Evolutionary conservation across 225 moss, liverwort and hornwort species (phyloP), one percentile per base, ranked within the genome.

Genomic region (Antitrichia curtipendula): DNA sequence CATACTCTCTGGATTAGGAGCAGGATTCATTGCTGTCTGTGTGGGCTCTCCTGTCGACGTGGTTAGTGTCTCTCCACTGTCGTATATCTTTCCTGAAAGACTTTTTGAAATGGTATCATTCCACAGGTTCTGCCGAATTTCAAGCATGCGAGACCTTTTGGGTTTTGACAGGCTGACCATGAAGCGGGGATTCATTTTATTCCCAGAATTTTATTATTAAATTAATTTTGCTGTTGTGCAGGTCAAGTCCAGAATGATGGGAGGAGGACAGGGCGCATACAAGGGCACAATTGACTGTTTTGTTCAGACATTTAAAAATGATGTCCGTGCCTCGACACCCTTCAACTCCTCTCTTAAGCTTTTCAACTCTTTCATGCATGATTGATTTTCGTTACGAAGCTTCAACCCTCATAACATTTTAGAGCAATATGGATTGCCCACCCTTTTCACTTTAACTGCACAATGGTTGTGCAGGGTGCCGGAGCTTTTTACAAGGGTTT

Each of bases 181-280:
- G 49, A 62, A 80, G 21, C 29, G n/a, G 17, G 32, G 5, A 28
- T 86, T 31, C 38, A 72, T 80, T 47, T 78, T 11, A 45, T 69
- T 49, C 28, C 47, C 23, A 19, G 23, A 64, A 45, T 54, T 15
- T 13, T 64, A 24, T 60, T 7, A n/a, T 60, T 22, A 56, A 79
- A 80, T 72, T 16, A 45, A 38, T 21, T 56, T 53, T 56, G 31
- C 68, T 63, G 65, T 75, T 88, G 72, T 95, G 92, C 93, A 99
- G 99, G 99, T 99, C 75, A 99, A 99, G 89, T 99, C 99, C 70
- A 94, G 99, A 91, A 96, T 99, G 97, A 96, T 96, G 89, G 95
- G 95, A 86, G 90, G 95, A 86, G 90, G 95, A 87, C 85, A 88
- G n/a, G 94, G 91, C 62, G 93, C 89, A 63, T 99, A 99, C 83